phyloP scores from a whole-genome alignment of 164 flowering plant species.

The Santalum album region DNA sequence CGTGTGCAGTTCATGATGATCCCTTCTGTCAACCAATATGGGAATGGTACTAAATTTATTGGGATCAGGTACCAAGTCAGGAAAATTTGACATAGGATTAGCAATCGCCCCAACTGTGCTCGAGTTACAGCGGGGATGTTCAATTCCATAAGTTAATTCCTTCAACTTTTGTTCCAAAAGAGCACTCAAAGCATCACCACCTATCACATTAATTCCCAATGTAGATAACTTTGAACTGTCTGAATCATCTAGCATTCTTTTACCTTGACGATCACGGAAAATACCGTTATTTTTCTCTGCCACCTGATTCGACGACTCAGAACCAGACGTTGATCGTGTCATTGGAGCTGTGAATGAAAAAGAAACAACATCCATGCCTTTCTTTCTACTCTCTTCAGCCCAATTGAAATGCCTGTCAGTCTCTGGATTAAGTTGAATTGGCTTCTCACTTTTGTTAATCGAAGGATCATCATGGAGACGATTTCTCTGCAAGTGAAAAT shows the following conservation, averaged over 20 bases:
- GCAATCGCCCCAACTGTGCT: slow-evolving; percentile 13
- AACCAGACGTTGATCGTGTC: slow-evolving; percentile 28
- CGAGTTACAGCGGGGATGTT: slow-evolving; percentile 26
- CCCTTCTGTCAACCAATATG: slow-evolving; percentile 13
- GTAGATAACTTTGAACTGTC: slow-evolving; percentile 30
- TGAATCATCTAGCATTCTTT: slow-evolving; percentile 21
- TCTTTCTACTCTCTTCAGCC: slow-evolving; percentile 45
- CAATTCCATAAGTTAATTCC: slow-evolving; percentile 48
- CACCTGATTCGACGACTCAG: slow-evolving; percentile 25
- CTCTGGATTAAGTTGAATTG: slow-evolving; percentile 15
- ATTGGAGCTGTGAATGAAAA: slow-evolving; percentile 88
- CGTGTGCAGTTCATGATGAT: slow-evolving; percentile 8
- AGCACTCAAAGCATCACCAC: slow-evolving; percentile 70
- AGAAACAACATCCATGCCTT: slow-evolving; percentile 78
- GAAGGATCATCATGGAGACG: slow-evolving; percentile 17
- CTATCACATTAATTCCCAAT: slow-evolving; percentile 39
- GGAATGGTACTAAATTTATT: slow-evolving; percentile 16
- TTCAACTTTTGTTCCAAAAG: slow-evolving; percentile 78
- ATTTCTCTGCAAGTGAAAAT: slow-evolving; percentile 24
- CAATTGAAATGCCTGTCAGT: slow-evolving; percentile 18
- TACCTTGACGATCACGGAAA: slow-evolving; percentile 22
- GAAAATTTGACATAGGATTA: slow-evolving; percentile 20
- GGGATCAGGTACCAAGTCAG: slow-evolving; percentile 22
- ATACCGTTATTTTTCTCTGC: slow-evolving; percentile 17
- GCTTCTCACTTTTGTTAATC: slow-evolving; percentile 19